Evolutionary conservation across 768 basidiomycete species (phyloP), one percentile per base, ranked within the genome.

Genomic region (Vararia minispora): DNA sequence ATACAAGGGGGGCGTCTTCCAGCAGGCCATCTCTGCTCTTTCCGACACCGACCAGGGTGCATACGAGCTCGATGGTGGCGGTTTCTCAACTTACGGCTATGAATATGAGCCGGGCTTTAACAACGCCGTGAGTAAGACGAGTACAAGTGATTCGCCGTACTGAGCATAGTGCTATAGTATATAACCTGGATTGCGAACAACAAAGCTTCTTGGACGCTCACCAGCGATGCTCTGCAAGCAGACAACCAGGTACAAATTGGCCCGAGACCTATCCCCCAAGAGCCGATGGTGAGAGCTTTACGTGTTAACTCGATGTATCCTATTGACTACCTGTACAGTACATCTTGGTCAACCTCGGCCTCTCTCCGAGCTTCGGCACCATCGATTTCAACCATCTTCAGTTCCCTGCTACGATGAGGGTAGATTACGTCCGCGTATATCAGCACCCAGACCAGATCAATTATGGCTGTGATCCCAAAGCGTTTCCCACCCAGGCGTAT

Each of bases 361-460:
- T 80, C 48, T 76, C 72, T 4, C 58, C 62, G 17, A 69, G 69
- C 51, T 81, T 81, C 50, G 77, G 74, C 32, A 46, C 50, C 5
- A 69, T 79, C 44, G 75, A 80, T 43, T 60, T 71, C 31, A 59
- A 53, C 2, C 59, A 76, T 40, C 54, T 80, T 16, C 56, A 52
- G 17, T 77, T 76, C 53, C 59, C 59, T 4, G 58, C 77, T n/a
- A 62, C 56, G 13, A 79, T 91, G 81, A 62, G 62, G 39, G 61
- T 91, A 35, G 90, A 94, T 52, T 92, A 76, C 42, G 75, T 92
- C 40, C 73, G 90, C 2, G 82, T 94, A 10, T 83, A 80, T 49
- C 80, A 81, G 48, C 60, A 62, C 18, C 55, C 63, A 36, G 56
- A 60, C 40, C 48, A 54, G 8, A 58, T 63, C 46, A 76, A 76